Evolutionary conservation across 495 filamentous ascomycete genomes (phyloP), one percentile per base, ranked within the genome.

Genomic region (Oidiodendron maius): DNA sequence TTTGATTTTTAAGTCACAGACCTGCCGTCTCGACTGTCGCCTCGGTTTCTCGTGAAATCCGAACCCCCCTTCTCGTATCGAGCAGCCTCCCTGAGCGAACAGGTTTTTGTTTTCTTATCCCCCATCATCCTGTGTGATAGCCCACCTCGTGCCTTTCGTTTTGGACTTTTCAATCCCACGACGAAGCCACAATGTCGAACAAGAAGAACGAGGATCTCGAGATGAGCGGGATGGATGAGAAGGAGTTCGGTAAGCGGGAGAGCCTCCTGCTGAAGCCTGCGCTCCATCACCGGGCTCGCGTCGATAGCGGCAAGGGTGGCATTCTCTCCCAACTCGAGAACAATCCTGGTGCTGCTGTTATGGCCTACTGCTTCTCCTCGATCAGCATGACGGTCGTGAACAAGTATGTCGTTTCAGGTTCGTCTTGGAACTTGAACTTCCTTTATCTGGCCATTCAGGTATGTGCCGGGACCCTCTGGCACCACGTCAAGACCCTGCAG

Each of bases 341-440:
- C 28, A 32, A 32, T 32, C 28, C 28, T 32, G 28, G 28, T 32
- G 28, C 28, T 32, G 28, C 28, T 32, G 28, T 32, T 54, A 61
- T 96, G 41, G 81, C 84, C 16, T 98, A 98, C 71, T 98, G 93
- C 69, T 75, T 81, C 56, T 84, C 91, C 44, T 96, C 91, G 5
- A 98, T 98, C 55, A 72, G 91, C 64, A 98, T 98, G 93, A 98
- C 94, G 30, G 83, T 95, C 17, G 94, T 91, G 70, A 98, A 98
- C 72, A 98, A 98, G 77, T 98, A 93, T 64, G 89, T 95, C 38
- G 75, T 98, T 26, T 95, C 87, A 25, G 93, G 93, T 23, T 67
- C 76, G n/a, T 78, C 86, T 51, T 98, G 93, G 73, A 98, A 98
- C 67, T 65, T 98, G 57, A 97, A 96, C 67, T 97, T 96, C 71